Evolutionary conservation across 169 alveolate species (phyloP).

Genomic region (Plasmodium blacklocki): DNA sequence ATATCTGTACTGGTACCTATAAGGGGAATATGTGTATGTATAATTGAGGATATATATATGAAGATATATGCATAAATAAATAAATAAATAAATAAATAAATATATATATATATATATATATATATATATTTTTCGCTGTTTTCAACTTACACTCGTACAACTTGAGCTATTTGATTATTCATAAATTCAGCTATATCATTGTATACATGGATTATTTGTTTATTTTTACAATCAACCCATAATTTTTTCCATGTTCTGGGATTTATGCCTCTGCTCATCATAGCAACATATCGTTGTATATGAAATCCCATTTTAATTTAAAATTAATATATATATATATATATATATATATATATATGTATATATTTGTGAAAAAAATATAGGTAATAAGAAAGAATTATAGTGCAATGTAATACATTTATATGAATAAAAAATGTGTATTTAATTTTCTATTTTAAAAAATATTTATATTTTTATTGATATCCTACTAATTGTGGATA

Average conservation of each 20-base stretch:
- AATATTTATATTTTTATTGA: neutral
- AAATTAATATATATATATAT: constrained; percentile 8
- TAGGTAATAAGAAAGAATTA: no score
- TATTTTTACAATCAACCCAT: constrained; percentile 82
- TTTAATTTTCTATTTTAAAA: neutral
- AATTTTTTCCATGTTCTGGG: constrained; percentile 83
- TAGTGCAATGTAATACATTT: neutral
- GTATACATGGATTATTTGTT: constrained; percentile 80
- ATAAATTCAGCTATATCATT: constrained; percentile 77
- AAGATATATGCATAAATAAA: neutral
- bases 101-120: neutral
- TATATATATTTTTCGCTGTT: neutral
- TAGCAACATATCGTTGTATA: constrained; percentile 83
- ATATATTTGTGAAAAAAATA: neutral
- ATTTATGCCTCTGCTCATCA: constrained; percentile 85
- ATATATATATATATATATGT: constrained; percentile 12
- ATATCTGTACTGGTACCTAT: constrained; percentile 84
- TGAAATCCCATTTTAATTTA: constrained; percentile 84
- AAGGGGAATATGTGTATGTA: constrained; percentile 1
- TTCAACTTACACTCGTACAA: constrained; percentile 79
- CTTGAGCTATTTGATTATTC: constrained; percentile 84
- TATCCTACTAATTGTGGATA: no score
- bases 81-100: neutral
- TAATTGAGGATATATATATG: neutral
- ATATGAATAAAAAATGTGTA: no score